These are phyloP conservation scores for Acacia concinna DNA, from an alignment of 331 rosid species.

Conservation along the genomic window DNA sequence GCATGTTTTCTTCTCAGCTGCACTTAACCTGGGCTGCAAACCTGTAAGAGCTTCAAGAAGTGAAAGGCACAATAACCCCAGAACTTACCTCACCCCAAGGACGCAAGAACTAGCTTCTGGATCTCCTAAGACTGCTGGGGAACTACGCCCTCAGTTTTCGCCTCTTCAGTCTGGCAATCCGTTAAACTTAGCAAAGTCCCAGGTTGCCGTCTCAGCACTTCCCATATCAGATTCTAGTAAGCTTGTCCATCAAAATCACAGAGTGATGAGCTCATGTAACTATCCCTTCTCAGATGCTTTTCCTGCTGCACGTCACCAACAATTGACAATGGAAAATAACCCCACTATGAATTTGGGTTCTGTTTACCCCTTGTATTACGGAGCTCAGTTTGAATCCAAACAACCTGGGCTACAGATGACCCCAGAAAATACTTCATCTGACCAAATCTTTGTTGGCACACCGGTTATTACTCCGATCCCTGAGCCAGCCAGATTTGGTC, in stretches of 20 bases:
- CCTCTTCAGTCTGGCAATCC: slow-evolving; percentile 45
- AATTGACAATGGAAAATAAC: slow-evolving; percentile 46
- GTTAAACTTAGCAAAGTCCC: slow-evolving; percentile 43
- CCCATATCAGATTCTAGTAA: slow-evolving; percentile 51
- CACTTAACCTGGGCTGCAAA: slow-evolving; percentile 91
- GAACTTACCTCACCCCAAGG: slow-evolving; percentile 82
- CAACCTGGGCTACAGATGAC: slow-evolving; percentile 41
- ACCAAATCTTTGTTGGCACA: slow-evolving; percentile 62
- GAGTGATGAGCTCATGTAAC: slow-evolving; percentile 40
- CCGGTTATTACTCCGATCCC: slow-evolving; percentile 53
- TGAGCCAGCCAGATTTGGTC: slow-evolving; percentile 54
- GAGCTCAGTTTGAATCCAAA: slow-evolving; percentile 46
- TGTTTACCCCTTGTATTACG: slow-evolving; percentile 82
- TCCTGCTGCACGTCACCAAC: slow-evolving; percentile 50
- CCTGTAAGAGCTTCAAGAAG: slow-evolving; percentile 94
- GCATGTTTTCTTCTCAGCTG: slow-evolving; percentile 65
- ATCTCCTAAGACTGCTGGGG: slow-evolving; percentile 54
- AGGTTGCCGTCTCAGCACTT: slow-evolving; percentile 36
- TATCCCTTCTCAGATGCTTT: slow-evolving; percentile 52
- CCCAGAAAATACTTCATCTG: slow-evolving; percentile 44
- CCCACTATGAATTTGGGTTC: slow-evolving; percentile 61
- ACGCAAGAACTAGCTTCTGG: slow-evolving; percentile 54
- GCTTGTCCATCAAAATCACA: slow-evolving; percentile 45
- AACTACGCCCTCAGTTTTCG: slow-evolving; percentile 40
- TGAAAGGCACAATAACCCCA: slow-evolving; percentile 82